Evolutionary conservation across 345 rosid genomes (phyloP).

Genomic region (Populus davidiana): DNA sequence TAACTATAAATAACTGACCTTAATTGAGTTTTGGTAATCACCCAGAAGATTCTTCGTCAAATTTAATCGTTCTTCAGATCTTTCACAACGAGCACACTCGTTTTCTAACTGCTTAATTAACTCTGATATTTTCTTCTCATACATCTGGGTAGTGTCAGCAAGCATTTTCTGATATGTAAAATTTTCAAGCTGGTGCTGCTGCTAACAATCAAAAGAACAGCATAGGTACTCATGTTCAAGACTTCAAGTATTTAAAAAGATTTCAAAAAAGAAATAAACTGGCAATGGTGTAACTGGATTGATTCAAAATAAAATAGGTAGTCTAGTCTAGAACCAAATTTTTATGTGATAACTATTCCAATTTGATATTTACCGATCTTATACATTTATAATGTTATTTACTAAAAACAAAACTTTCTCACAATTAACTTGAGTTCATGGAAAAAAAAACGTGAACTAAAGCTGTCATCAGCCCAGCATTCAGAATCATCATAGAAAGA

Average conservation of each 20-base stretch:
- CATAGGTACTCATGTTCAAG: constrained; percentile 8
- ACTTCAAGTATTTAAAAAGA: neutral
- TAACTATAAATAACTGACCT: constrained; percentile 42
- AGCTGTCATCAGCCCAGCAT: neutral
- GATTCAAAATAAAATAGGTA: neutral
- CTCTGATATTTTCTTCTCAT: constrained; percentile 71
- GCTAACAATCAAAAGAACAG: constrained; percentile 43
- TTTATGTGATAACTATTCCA: neutral
- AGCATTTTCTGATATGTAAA: constrained; percentile 64
- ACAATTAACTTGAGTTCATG: neutral
- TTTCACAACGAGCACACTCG: constrained; percentile 40
- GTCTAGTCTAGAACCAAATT: neutral
- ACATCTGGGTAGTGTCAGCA: constrained; percentile 77
- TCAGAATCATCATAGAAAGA: neutral
- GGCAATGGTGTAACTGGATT: neutral
- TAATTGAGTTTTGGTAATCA: constrained; percentile 50
- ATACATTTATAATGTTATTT: neutral
- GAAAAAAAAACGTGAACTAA: neutral
- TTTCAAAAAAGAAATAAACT: too few relatives aligned
- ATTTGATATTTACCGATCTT: neutral
- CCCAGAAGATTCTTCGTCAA: constrained; percentile 43
- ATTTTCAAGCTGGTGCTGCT: constrained; percentile 66
- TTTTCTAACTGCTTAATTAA: constrained; percentile 53
- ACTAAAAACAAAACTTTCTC: neutral
- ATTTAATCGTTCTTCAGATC: constrained; percentile 47